Base-by-base conservation (phyloP, 2,329 filamentous ascomycete species). In the Fusarium nurragi region DNA sequence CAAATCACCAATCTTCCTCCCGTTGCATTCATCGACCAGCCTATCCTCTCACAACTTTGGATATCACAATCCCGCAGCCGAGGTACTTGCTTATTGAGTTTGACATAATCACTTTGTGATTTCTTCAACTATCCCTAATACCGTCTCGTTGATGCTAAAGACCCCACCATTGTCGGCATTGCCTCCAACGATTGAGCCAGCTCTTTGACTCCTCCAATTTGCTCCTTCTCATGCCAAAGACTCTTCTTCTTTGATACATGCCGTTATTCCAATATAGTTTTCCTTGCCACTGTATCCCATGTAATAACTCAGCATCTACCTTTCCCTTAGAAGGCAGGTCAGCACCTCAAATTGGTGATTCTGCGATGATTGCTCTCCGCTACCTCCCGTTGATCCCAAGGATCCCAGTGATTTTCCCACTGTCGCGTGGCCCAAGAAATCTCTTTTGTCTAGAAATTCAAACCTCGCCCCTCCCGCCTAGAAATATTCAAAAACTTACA, bases 391-490 rank as follows among this genome's bases (percentile, higher is more conserved):
- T 47, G 46, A 60, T 56, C 63, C 49, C 41, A 52, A 36, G 44
- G 46, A 60, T 56, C 63, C 49, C 41, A 52, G 36, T 52, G 55
- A 56, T 25, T 57, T 68, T 54, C 55, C 55, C 58, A 57, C 67
- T 53, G 21, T 64, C 45, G 44, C 25, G 41, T 64, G 60, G 58
- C 40, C 50, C 57, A 64, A 60, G 46, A 63, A 58, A 68, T 63
- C 52, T 70, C 67, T 70, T 70, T 71, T 71, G 68, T 71, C 68
- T 71, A 71, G 65, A 60, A 71, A 71, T 63, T 61, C 66, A 53
- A 60, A 44, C 34, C 26, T 70, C 66, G 50, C 54, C 53, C 54
- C 43, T 56, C 64, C 60, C 26, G 55, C 53, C 54, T 40, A 36
- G 32, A 62, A 60, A 54, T 12, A 49, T 50, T 52, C 54, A 38